Percentiles rank a stretch among this genome's conserved stretches.
These are phyloP conservation scores for Urtica urens DNA, from an alignment of 306 rosid genomes.

Conservation along the genomic window DNA sequence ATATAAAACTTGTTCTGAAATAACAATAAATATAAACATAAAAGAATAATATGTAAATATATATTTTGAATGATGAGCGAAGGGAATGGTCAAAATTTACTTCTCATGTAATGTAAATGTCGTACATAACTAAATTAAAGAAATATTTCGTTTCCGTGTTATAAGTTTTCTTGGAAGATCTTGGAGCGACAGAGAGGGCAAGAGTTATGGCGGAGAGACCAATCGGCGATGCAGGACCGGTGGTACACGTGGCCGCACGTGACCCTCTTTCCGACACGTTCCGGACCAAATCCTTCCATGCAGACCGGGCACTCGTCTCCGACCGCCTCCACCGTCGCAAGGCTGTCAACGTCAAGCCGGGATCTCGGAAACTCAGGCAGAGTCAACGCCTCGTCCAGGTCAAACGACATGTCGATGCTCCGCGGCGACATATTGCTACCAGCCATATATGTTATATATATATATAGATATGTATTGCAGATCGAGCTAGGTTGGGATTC, in stretches of 20 bases:
- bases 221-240: slow-evolving; percentile 30
- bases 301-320: slow-evolving; percentile 39
- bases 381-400: slow-evolving; percentile 15
- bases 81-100: no score
- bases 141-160: no score
- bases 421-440: not conserved
- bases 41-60: no score
- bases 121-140: no score
- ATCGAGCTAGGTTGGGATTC: not conserved
- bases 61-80: no score
- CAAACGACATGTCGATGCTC: slow-evolving; percentile 5
- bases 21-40: no score
- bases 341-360: not conserved
- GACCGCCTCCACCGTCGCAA: not conserved
- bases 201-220: slow-evolving; percentile 37
- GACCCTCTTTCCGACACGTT: slow-evolving; percentile 29
- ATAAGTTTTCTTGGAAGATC: no score
- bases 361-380: not conserved
- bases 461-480: no score
- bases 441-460: no score
- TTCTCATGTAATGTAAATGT: no score
- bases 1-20: no score
- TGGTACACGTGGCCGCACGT: slow-evolving; percentile 58
- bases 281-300: slow-evolving; percentile 20
- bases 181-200: slow-evolving; percentile 55